These are phyloP conservation scores for Ramaria sp. DNA, from an alignment of 768 basidiomycete genomes.

Conservation along the genomic window DNA sequence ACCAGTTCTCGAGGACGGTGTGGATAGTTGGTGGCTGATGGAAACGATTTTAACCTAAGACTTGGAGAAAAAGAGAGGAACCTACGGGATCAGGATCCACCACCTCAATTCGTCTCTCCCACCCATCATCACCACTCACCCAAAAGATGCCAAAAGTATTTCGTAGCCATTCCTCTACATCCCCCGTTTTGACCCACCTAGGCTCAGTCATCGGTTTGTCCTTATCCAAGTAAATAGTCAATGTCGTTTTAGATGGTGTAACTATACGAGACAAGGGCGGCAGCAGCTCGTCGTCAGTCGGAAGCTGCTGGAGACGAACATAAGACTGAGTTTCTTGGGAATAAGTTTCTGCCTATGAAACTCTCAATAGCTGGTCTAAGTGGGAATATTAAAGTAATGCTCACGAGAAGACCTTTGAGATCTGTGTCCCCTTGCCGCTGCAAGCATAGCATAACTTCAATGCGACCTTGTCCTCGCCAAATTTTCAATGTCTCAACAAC, in stretches of 20 bases:
- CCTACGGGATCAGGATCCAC: slow-evolving; percentile 91
- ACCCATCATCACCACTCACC: slow-evolving; percentile 68
- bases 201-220: slow-evolving; percentile 87
- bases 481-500: slow-evolving; percentile 75
- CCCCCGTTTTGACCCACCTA: slow-evolving; percentile 93
- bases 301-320: slow-evolving; percentile 37
- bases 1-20: slow-evolving; percentile 86
- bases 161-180: slow-evolving; percentile 87
- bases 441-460: slow-evolving; percentile 67
- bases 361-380: slow-evolving; percentile 10
- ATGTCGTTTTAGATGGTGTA: slow-evolving; percentile 45
- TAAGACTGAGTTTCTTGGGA: slow-evolving; percentile 67
- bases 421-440: slow-evolving; percentile 36
- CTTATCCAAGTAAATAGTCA: slow-evolving; percentile 75
- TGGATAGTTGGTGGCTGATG: slow-evolving; percentile 80
- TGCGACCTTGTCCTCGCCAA: slow-evolving; percentile 70
- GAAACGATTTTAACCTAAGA: slow-evolving; percentile 5
- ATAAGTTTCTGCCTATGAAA: slow-evolving; percentile 59
- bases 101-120: slow-evolving; percentile 90
- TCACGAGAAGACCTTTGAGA: slow-evolving; percentile 67
- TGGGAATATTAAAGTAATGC: slow-evolving; percentile 20
- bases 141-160: slow-evolving; percentile 87
- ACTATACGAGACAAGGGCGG: slow-evolving; percentile 57
- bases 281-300: slow-evolving; percentile 38
- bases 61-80: slow-evolving; percentile 12